Evolutionary conservation across 1,284 basidiomycete genomes (phyloP).

Genomic region (Boletus sp.): DNA sequence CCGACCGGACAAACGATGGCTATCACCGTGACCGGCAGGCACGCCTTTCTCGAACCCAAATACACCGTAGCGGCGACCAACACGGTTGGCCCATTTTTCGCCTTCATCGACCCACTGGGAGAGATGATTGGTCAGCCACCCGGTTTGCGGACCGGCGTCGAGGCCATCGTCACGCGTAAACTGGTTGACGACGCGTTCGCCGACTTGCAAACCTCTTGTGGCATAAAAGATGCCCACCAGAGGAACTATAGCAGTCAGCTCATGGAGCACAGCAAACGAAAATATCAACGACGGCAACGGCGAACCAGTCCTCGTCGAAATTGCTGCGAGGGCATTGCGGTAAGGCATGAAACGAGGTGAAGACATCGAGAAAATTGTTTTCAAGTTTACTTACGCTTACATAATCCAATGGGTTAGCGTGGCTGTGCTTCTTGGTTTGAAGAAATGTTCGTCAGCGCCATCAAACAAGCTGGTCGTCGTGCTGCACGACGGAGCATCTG

Average conservation of each 20-base stretch:
- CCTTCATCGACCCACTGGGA: constrained; percentile 73
- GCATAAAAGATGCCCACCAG: constrained; percentile 74
- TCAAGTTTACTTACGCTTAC: constrained; percentile 17
- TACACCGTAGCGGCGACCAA: constrained; percentile 77
- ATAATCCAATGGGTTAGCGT: constrained; percentile 19
- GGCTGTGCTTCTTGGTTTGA: constrained; percentile 12
- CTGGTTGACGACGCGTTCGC: constrained; percentile 60
- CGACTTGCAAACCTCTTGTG: constrained; percentile 68
- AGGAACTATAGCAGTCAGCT: constrained; percentile 81
- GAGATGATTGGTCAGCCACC: constrained; percentile 43
- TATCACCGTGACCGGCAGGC: constrained; percentile 7
- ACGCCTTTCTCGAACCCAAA: constrained; percentile 73
- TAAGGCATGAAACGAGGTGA: constrained; percentile 41
- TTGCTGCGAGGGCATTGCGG: constrained; percentile 49
- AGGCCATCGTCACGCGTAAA: constrained; percentile 14
- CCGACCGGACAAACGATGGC: constrained; percentile 38
- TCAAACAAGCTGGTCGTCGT: constrained; percentile 5
- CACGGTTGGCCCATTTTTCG: constrained; percentile 63
- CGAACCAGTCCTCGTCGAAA: constrained; percentile 64
- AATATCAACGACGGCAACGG: constrained; percentile 75
- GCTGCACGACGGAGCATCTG: not conserved
- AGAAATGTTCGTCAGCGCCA: constrained; percentile 13
- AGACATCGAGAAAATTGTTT: constrained; percentile 12
- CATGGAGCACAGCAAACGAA: constrained; percentile 85
- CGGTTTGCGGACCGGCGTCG: constrained; percentile 13